These are phyloP conservation scores for Yamadazyma conglobata DNA, from an alignment of 1,139 yeast species.

Conservation along the genomic window DNA sequence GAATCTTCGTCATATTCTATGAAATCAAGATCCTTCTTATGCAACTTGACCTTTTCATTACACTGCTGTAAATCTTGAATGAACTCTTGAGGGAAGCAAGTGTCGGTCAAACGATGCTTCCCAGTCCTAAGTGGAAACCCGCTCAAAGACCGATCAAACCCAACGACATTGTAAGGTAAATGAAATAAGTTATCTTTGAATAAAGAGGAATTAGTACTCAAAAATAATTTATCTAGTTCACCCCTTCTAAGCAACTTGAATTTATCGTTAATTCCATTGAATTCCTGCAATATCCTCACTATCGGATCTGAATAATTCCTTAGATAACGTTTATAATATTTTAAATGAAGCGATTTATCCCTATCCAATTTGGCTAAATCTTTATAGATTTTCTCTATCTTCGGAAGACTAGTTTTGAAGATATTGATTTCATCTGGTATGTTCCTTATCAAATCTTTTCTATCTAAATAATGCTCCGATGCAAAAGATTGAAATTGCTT, in stretches of 20 bases:
- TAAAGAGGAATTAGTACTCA: constrained; percentile 27
- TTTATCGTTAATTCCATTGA: constrained; percentile 36
- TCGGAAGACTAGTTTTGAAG: constrained; percentile 23
- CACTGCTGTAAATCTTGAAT: constrained; percentile 38
- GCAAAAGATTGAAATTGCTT: constrained; percentile 33
- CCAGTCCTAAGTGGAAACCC: constrained; percentile 39
- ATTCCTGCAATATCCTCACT: constrained; percentile 30
- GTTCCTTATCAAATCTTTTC: constrained; percentile 30
- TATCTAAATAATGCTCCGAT: constrained; percentile 35
- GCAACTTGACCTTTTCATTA: constrained; percentile 29
- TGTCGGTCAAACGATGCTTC: constrained; percentile 17
- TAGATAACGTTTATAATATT: constrained; percentile 33
- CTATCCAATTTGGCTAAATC: constrained; percentile 32
- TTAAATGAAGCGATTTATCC: constrained; percentile 38
- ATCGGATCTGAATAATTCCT: constrained; percentile 34
- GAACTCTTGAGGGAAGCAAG: constrained; percentile 37
- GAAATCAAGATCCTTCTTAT: constrained; percentile 40
- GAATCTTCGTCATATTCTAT: constrained; percentile 27
- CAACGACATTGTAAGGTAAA: constrained; percentile 41
- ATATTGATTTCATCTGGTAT: constrained; percentile 41
- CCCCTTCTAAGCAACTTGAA: constrained; percentile 34
- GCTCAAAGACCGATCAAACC: constrained; percentile 39
- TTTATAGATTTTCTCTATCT: constrained; percentile 31
- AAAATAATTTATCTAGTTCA: constrained; percentile 29
- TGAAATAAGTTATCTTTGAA: constrained; percentile 30